phyloP scores from a whole-genome alignment of 1,139 yeast species.

The Hemisphaericaspora xylofermentans region DNA sequence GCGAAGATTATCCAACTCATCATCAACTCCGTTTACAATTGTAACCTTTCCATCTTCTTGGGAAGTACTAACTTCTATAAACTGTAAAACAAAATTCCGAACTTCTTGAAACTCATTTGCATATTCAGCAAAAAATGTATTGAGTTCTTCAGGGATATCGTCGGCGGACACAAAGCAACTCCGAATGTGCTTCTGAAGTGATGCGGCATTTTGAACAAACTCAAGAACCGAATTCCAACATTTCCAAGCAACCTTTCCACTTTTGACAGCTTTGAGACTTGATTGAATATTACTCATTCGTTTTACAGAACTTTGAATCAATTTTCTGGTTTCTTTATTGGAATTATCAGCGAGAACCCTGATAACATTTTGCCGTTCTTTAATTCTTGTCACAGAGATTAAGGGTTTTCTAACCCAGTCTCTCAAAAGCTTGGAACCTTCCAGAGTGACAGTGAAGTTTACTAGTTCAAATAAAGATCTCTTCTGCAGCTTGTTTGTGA shows the following conservation, averaged over 20 bases:
- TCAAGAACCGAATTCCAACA: constrained; percentile 25
- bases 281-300: constrained; percentile 24
- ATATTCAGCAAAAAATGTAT: constrained; percentile 9
- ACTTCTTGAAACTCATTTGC: constrained; percentile 12
- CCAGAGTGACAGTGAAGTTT: constrained; percentile 23
- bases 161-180: constrained; percentile 1
- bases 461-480: constrained; percentile 23
- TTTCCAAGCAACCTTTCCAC: constrained; percentile 22
- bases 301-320: constrained; percentile 17
- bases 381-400: constrained; percentile 19
- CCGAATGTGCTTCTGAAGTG: constrained; percentile 10
- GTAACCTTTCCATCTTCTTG: constrained; percentile 26
- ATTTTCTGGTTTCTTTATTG: constrained; percentile 15
- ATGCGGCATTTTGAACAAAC: constrained; percentile 16
- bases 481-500: constrained; percentile 11
- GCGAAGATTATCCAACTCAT: constrained; percentile 29
- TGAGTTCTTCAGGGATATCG: not conserved
- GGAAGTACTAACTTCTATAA: constrained; percentile 36
- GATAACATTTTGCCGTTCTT: constrained; percentile 26
- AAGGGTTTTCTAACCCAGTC: constrained; percentile 37
- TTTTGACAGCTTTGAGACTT: constrained; percentile 19
- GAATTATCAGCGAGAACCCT: constrained; percentile 18
- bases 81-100: constrained; percentile 13
- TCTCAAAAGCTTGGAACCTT: constrained; percentile 27
- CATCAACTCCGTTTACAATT: constrained; percentile 28